Conservation (phyloP, 805 yeast species). For the Saccharomycopsis sp. region DNA sequence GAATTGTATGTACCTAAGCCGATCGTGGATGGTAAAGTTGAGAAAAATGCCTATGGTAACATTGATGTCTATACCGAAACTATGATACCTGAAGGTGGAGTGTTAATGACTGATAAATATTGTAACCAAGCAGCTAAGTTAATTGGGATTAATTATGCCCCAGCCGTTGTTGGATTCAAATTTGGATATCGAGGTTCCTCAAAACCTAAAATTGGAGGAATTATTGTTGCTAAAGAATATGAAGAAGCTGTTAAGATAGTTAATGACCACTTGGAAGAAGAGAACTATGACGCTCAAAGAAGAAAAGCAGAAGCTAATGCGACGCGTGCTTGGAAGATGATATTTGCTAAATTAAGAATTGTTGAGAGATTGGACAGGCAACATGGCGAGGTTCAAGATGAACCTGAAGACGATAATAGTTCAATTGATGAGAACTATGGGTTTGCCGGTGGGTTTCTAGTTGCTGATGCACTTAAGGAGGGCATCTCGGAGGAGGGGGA, state of each 20-base stretch:
- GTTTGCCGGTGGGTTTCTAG: no score
- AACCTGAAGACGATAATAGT: constrained; percentile 22
- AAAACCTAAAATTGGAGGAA: constrained; percentile 65
- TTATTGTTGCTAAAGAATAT: constrained; percentile 60
- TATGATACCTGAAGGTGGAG: constrained; percentile 83
- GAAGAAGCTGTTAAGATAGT: constrained; percentile 53
- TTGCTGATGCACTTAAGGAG: constrained; percentile 1
- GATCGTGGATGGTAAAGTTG: constrained; percentile 57
- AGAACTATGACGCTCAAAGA: constrained; percentile 39
- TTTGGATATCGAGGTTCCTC: constrained; percentile 46
- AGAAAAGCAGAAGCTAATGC: constrained; percentile 42
- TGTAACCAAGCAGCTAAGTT: constrained; percentile 66
- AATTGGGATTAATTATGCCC: constrained; percentile 71
- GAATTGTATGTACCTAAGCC: constrained; percentile 62
- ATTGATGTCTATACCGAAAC: constrained; percentile 69
- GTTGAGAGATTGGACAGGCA: constrained; percentile 37
- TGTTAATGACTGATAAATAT: constrained; percentile 45
- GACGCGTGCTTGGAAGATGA: constrained; percentile 45
- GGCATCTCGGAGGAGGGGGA: neutral
- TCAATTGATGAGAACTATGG: constrained; percentile 9
- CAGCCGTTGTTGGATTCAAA: constrained; percentile 83
- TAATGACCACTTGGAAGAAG: constrained; percentile 41
- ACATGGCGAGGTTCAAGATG: constrained; percentile 39
- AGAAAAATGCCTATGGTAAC: constrained; percentile 75
- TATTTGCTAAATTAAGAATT: constrained; percentile 45